phyloP scores from a whole-genome alignment of 805 yeast genomes.

The Zygosaccharomyces gambellarensis region DNA sequence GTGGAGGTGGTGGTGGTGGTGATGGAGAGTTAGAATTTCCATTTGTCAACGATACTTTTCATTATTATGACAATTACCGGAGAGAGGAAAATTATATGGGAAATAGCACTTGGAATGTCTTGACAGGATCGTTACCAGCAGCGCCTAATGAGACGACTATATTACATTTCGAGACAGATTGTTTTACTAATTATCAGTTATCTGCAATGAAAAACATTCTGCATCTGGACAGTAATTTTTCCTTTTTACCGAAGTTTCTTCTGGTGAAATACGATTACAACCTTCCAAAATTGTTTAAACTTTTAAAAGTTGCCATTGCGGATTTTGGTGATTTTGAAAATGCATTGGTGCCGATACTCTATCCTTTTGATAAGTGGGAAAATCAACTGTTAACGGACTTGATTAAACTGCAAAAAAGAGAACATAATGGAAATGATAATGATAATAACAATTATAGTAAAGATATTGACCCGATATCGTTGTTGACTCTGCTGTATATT shows the following conservation, averaged over 20 bases:
- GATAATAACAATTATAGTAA: too few species aligned
- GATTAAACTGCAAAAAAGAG: not conserved
- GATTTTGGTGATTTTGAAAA: conserved; percentile 20
- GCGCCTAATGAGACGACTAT: not conserved
- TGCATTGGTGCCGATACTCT: conserved; percentile 24
- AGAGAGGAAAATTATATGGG: conserved; percentile 21
- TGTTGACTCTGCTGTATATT: conserved; percentile 21
- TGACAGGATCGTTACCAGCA: conserved; percentile 8
- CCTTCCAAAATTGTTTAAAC: conserved; percentile 6
- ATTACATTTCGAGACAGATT: not conserved
- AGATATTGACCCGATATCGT: conserved; percentile 13
- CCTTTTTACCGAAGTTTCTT: conserved; percentile 21
- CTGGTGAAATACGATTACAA: conserved; percentile 17
- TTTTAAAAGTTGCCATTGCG: conserved; percentile 10
- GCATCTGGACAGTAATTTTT: conserved; percentile 17
- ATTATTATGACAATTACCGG: conserved; percentile 20
- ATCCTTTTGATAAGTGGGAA: conserved; percentile 21
- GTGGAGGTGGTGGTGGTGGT: not conserved
- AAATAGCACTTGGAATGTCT: conserved; percentile 24
- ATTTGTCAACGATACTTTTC: conserved; percentile 29
- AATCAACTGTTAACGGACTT: conserved; percentile 7
- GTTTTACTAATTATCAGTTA: conserved; percentile 9
- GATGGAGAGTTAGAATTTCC: conserved; percentile 18
- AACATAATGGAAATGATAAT: too few species aligned
- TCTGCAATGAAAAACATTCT: conserved; percentile 12